phyloP scores from a whole-genome alignment of 345 rosid species.

The Geranium brycei region DNA sequence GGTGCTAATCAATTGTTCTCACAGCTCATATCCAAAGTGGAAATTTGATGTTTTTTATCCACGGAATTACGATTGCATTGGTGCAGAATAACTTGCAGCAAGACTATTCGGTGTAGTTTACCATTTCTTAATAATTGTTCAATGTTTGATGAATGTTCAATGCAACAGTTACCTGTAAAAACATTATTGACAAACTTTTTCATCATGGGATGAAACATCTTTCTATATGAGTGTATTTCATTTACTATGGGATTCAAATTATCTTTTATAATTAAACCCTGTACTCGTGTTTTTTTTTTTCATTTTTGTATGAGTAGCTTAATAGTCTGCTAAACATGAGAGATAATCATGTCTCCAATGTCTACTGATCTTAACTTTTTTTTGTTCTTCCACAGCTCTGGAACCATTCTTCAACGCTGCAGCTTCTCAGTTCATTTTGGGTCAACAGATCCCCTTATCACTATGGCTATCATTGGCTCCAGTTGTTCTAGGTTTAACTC shows the following conservation, averaged over 20 bases:
- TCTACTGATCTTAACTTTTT: not conserved
- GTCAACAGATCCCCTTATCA: slow-evolving; percentile 67
- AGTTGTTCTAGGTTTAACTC: slow-evolving; percentile 58
- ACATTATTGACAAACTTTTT: too few relatives aligned
- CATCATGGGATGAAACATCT: too few relatives aligned
- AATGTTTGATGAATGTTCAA: not conserved
- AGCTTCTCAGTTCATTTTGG: slow-evolving; percentile 85
- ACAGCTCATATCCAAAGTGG: too few relatives aligned
- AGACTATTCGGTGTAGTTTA: too few relatives aligned
- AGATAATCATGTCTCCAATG: not conserved
- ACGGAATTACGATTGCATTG: too few relatives aligned
- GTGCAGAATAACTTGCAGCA: too few relatives aligned
- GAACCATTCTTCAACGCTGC: slow-evolving; percentile 98
- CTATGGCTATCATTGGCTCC: slow-evolving; percentile 90
- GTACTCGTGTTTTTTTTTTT: too few relatives aligned
- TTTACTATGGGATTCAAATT: not conserved
- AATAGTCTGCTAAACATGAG: not conserved
- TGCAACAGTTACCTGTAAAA: not conserved
- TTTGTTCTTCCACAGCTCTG: slow-evolving; percentile 40
- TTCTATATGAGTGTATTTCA: not conserved
- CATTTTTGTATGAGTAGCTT: not conserved
- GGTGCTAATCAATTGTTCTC: too few relatives aligned
- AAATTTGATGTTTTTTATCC: too few relatives aligned
- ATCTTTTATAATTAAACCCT: not conserved
- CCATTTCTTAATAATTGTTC: too few relatives aligned